A percentile compares a stretch with the other conserved stretches of the same genome.
Evolutionary conservation across 2,329 filamentous ascomycete genomes (phyloP).

Genomic region (Monilinia laxa): DNA sequence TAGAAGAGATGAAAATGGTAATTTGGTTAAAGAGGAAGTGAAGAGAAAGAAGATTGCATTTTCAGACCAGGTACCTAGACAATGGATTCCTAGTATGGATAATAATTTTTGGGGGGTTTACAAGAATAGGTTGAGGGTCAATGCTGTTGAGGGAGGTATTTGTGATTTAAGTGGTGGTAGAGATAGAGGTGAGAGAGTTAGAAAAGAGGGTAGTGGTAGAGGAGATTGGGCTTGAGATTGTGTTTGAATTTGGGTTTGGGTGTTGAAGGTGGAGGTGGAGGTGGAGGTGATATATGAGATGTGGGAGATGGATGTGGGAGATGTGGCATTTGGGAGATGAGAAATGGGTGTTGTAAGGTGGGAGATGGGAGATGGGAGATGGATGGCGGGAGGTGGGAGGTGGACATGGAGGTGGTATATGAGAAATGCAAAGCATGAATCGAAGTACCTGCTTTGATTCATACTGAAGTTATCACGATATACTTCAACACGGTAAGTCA

Average conservation of each 20-base stretch:
- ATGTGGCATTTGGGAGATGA: too few species aligned
- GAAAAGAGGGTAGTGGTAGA: background rate
- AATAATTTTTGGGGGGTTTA: constrained; percentile 38
- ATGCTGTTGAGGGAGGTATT: constrained; percentile 36
- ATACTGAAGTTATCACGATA: background rate
- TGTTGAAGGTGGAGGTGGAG: background rate
- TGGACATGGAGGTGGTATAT: background rate
- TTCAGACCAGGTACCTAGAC: constrained; percentile 7
- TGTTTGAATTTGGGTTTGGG: background rate
- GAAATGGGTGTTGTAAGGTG: too few species aligned
- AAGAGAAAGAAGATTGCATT: constrained; percentile 14
- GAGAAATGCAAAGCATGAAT: too few species aligned
- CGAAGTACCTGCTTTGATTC: background rate
- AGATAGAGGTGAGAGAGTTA: background rate
- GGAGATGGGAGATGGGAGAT: background rate
- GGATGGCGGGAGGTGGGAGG: background rate
- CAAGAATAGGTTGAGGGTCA: constrained; percentile 40
- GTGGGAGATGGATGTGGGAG: too few species aligned
- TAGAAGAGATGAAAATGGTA: background rate
- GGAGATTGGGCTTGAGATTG: background rate
- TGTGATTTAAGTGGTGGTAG: constrained; percentile 30
- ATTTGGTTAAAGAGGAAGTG: background rate
- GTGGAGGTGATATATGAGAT: background rate
- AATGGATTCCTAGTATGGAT: constrained; percentile 31
- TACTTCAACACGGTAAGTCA: too few species aligned